Evolutionary conservation across 129 eudicot genomes (phyloP), one percentile per base, ranked within the genome.

Genomic region (Flaveria ramosissima): DNA sequence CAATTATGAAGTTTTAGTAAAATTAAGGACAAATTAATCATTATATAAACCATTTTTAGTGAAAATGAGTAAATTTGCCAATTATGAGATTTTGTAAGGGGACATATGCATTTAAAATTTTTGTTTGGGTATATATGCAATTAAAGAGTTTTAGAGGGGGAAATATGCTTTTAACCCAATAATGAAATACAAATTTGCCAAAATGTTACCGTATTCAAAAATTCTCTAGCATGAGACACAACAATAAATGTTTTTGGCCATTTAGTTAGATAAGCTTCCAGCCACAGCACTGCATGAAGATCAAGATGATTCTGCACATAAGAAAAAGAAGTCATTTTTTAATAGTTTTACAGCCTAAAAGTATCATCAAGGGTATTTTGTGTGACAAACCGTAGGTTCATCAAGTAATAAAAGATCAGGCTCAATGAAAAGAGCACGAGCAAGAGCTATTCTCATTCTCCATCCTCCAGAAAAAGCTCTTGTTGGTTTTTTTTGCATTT

Each of bases 181-280:
- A 47, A 17, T 67, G 7, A 43, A 26, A 77, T 15, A 26, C 14
- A 57, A 67, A 53, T 27, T 70, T 67, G 11, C 23, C 9, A 45
- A 80, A 75, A 36, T 50, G 76, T 20, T 88, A 94, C 99, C 78
- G 93, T 85, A 84, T 94, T 94, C 88, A 91, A 78, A 79, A 94
- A 91, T 85, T 94, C 97, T 85, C 99, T 86, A 30, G 99, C 99
- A 85, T 94, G 99, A 83, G 99, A 94, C 77, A 94, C 99, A 83
- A 94, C 99, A 70, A 94, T 94, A 83, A 94, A 89, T 60, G 99
- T 94, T 85, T 94, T 94, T 39, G 99, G 99, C 99, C 99, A 94
- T 84, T 94, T 94, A 84, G 88, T 85, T 72, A 94, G 74, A 88
- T 94, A 94, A 46, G 93, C 60, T 85, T 94, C 99, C 82, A 94